Conservation (phyloP, 2,329 filamentous ascomycete genomes). For the Pseudogymnoascus sp. region DNA sequence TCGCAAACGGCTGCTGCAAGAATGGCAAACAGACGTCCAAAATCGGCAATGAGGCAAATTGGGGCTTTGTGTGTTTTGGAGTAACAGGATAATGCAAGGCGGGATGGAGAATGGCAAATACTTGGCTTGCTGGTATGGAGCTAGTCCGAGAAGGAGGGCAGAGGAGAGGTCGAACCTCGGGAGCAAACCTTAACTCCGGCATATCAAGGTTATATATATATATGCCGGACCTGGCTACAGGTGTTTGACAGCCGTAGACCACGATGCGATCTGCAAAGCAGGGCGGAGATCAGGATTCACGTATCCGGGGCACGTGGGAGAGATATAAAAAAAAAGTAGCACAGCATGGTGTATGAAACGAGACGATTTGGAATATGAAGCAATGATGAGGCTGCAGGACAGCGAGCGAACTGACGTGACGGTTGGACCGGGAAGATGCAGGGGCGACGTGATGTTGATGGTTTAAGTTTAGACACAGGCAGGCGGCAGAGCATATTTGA, state of each 20-base stretch:
- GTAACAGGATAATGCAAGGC: background rate
- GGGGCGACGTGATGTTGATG: background rate
- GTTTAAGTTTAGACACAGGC: background rate
- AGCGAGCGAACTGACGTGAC: background rate
- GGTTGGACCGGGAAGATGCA: background rate
- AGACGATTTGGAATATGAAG: background rate
- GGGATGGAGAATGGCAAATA: background rate
- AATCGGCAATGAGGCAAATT: background rate
- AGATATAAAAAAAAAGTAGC: background rate
- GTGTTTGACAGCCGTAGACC: background rate
- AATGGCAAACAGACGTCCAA: background rate
- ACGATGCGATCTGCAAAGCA: background rate
- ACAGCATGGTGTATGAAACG: background rate
- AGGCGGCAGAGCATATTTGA: background rate
- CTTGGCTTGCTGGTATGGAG: background rate
- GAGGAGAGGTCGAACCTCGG: background rate
- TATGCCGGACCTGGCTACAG: background rate
- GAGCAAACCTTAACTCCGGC: background rate
- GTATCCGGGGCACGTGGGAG: background rate
- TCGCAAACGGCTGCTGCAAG: background rate
- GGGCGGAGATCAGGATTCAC: background rate
- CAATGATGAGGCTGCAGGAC: background rate
- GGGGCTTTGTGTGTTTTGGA: background rate
- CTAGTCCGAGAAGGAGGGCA: background rate
- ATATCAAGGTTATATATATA: constrained; percentile 1